Evolutionary conservation across 2,329 filamentous ascomycete genomes (phyloP).

Genomic region (Claviceps maximensis): DNA sequence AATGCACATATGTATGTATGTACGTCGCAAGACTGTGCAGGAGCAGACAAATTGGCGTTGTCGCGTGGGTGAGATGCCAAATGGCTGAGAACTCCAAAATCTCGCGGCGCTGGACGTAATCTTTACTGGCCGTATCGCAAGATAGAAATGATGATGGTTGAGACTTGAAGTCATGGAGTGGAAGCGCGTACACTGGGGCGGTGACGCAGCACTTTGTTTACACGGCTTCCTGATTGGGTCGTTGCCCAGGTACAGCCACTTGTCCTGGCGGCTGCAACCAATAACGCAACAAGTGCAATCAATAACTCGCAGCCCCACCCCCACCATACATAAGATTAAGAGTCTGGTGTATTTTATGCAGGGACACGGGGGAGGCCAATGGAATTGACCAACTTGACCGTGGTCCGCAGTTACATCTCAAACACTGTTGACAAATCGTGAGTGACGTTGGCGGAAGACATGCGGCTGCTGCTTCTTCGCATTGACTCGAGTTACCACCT

Average conservation of each 20-base stretch:
- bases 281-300: background rate
- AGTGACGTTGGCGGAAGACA: too few species aligned
- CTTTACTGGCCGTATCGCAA: background rate
- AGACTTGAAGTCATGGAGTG: background rate
- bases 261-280: background rate
- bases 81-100: background rate
- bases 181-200: background rate
- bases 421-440: too few species aligned
- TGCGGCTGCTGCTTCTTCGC: background rate
- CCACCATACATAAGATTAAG: background rate
- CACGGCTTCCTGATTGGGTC: slow-evolving; percentile 7
- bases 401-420: too few species aligned
- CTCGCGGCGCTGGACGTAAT: background rate
- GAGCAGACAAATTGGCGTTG: too few species aligned
- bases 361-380: too few species aligned
- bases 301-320: background rate
- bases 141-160: background rate
- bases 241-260: slow-evolving; percentile 3
- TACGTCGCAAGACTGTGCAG: background rate
- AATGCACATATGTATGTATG: too few species aligned
- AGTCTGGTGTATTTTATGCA: background rate
- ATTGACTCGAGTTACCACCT: background rate
- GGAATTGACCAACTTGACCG: background rate
- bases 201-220: slow-evolving; percentile 7
- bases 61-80: background rate